Conservation (phyloP, 306 rosid species). For the Crataegus laevigata region DNA sequence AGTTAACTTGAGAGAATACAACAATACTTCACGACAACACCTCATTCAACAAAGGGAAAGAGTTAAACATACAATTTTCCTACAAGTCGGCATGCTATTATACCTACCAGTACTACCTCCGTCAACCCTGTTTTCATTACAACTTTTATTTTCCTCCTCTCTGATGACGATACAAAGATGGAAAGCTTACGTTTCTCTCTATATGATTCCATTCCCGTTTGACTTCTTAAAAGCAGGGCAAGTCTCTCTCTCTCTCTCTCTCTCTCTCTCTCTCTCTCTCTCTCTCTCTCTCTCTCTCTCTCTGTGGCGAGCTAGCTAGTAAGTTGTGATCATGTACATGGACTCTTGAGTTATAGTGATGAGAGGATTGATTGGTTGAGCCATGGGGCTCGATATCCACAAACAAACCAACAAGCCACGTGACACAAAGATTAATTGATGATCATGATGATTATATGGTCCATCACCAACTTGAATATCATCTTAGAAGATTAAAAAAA, state of each 20-base stretch:
- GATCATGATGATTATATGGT: not conserved
- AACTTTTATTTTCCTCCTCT: not conserved
- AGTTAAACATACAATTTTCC: not conserved
- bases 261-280: not conserved
- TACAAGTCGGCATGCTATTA: not conserved
- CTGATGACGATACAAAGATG: slow-evolving; percentile 43
- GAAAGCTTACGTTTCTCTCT: slow-evolving; percentile 39
- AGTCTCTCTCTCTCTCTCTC: not conserved
- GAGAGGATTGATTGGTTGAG: not conserved
- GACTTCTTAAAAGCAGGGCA: slow-evolving; percentile 33
- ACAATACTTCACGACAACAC: not conserved
- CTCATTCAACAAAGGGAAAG: not conserved
- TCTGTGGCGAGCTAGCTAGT: not conserved
- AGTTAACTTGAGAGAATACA: not conserved
- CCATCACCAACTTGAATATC: slow-evolving; percentile 36
- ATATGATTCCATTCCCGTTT: slow-evolving; percentile 25
- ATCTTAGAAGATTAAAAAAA: slow-evolving; percentile 17
- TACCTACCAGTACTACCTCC: not conserved
- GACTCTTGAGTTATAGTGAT: not conserved
- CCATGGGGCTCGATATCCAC: slow-evolving; percentile 35
- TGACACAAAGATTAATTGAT: slow-evolving; percentile 24
- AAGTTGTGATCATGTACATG: slow-evolving; percentile 5
- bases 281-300: not conserved
- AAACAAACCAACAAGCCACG: slow-evolving; percentile 66
- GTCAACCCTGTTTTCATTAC: slow-evolving; percentile 11